Evolutionary conservation across 2,329 filamentous ascomycete species (phyloP), one percentile per base, ranked within the genome.

Genomic region (Colletotrichum salicis): DNA sequence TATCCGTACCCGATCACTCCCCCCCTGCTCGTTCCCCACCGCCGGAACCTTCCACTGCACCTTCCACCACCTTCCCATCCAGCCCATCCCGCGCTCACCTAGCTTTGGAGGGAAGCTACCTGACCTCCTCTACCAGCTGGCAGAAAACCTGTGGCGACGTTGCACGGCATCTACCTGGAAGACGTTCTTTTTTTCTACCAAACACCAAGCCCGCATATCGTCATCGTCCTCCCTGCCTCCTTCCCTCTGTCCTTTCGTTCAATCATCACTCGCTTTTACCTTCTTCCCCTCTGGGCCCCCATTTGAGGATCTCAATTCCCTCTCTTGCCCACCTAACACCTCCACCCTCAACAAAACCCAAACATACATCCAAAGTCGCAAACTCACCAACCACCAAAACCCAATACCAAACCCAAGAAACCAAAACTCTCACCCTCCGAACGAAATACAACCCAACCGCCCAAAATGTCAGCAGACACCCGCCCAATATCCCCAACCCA

Each of bases 381-480:
- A 45, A 45, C 41, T 19, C 41, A 3, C 27, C 19, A 51, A 45
- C 33, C 24, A 2, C 22, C 35, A 27, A 13, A 29, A 5, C 35
- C 15, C 35, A 12, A 56, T 19, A 27, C 24, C 27, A 56, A 59
- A 11, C 22, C 33, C 56, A 62, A n/a, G 27, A 29, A 35, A 15
- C 35, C 31, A 45, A 55, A 45, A 3, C 22, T 1, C 29, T 29
- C 1, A 22, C n/a, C 41, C 55, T 22, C 27, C 27, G 4, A 29
- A 35, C 13, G 73, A 59, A 24, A 59, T 5, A 24, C 52, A 11
- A 29, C 41, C n/a, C 33, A 35, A 41, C 22, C 12, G 56, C 3
- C 57, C 70, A 77, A 58, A 73, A 92, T 93, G 90, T 91, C 91
- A n/a, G 85, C 89, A 68, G 87, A 89, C 76, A 80, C 90, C 7